These are phyloP conservation scores for Colletotrichum liaoningense DNA, from an alignment of 2,329 filamentous ascomycete species.

Conservation along the genomic window DNA sequence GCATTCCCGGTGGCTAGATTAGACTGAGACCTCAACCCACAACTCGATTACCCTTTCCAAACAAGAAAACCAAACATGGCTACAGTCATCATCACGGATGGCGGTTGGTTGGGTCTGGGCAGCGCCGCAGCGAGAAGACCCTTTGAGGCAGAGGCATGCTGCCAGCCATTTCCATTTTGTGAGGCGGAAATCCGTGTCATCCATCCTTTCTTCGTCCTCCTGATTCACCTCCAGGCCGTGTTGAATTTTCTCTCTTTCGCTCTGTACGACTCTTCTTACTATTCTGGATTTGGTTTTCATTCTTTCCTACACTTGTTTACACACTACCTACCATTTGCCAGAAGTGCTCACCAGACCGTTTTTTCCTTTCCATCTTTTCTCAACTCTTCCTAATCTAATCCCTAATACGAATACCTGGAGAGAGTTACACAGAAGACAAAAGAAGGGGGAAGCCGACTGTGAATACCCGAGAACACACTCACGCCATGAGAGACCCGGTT, in stretches of 20 bases:
- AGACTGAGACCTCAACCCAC: slow-evolving; percentile 20
- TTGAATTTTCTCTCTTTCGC: not conserved
- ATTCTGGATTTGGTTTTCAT: slow-evolving; percentile 5
- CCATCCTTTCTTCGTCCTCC: not conserved
- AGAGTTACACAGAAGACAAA: not conserved
- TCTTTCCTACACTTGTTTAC: slow-evolving; percentile 18
- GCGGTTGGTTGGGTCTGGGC: not conserved
- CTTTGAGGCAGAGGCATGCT: not conserved
- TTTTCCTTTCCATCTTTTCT: not conserved
- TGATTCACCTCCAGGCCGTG: not conserved
- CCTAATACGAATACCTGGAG: not conserved
- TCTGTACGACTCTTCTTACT: not conserved
- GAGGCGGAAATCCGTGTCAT: not conserved
- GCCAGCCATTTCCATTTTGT: slow-evolving; percentile 2
- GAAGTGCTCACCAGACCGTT: not conserved
- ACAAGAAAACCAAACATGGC: not conserved
- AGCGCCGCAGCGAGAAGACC: not conserved
- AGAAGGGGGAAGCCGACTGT: not conserved
- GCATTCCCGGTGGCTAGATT: slow-evolving; percentile 28
- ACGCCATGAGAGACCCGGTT: slow-evolving; percentile 8
- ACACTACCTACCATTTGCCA: not conserved
- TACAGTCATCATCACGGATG: slow-evolving; percentile 4
- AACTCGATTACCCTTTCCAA: not conserved
- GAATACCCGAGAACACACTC: not conserved
- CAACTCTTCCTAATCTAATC: not conserved